Percentiles rank a stretch among this genome's conserved stretches.
These are phyloP conservation scores for Yamadazyma dushanensis DNA, from an alignment of 1,139 yeast genomes.

Conservation along the genomic window DNA sequence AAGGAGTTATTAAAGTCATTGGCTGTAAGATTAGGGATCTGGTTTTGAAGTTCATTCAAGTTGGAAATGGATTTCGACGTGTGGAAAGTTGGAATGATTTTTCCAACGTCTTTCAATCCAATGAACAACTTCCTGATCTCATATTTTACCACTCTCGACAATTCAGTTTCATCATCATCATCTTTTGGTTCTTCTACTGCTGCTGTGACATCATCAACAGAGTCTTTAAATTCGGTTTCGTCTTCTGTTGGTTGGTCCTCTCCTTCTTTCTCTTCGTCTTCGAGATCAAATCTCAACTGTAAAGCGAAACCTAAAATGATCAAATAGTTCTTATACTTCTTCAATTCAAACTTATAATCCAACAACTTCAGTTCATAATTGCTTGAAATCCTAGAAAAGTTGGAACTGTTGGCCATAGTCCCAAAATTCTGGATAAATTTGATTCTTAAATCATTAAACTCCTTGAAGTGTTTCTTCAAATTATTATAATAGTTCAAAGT, in stretches of 20 bases:
- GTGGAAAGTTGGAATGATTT: conserved; percentile 40
- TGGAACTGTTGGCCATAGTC: conserved; percentile 29
- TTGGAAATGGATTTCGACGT: conserved; percentile 34
- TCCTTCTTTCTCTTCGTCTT: conserved; percentile 26
- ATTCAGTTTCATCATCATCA: conserved; percentile 28
- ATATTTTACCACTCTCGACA: conserved; percentile 35
- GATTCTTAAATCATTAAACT: conserved; percentile 32
- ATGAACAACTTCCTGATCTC: conserved; percentile 40
- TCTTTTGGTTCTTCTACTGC: not conserved
- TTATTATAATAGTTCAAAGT: conserved; percentile 46
- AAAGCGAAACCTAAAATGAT: conserved; percentile 49
- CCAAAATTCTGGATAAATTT: conserved; percentile 33
- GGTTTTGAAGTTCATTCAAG: conserved; percentile 24
- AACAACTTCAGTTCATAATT: conserved; percentile 43
- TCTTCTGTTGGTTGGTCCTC: conserved; percentile 5
- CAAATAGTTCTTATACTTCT: conserved; percentile 48
- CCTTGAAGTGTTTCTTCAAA: conserved; percentile 37
- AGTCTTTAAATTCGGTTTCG: conserved; percentile 6
- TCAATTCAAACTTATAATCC: conserved; percentile 46
- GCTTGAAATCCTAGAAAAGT: conserved; percentile 33
- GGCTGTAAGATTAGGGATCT: conserved; percentile 18
- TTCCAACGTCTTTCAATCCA: conserved; percentile 37
- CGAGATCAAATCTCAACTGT: conserved; percentile 46
- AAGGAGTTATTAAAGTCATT: conserved; percentile 21
- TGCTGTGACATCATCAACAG: conserved; percentile 6